These are phyloP conservation scores for Rhodosorus marinus DNA, from an alignment of 23 red algal genomes.

Conservation along the genomic window DNA sequence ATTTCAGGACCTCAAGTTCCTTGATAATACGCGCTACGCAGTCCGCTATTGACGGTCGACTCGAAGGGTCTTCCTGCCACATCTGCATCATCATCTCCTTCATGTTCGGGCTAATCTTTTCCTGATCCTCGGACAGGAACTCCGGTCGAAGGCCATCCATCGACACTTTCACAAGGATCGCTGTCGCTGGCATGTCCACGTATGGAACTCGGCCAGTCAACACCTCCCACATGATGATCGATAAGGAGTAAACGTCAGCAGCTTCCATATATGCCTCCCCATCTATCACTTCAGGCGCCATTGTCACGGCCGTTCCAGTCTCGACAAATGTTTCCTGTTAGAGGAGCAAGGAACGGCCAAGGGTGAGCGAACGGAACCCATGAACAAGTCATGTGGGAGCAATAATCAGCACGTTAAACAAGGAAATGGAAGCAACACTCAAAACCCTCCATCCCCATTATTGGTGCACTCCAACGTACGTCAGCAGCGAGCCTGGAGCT, in stretches of 20 bases:
- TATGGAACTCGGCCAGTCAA: neutral
- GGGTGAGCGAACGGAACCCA: neutral
- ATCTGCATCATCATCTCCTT: neutral
- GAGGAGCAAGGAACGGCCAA: neutral
- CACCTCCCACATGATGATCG: conserved; percentile 66
- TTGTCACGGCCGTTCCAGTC: conserved; percentile 37
- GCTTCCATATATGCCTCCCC: conserved; percentile 25
- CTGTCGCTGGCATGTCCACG: neutral
- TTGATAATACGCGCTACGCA: too few species aligned
- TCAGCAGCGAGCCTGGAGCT: neutral
- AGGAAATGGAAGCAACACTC: too few species aligned
- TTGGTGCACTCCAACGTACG: too few species aligned
- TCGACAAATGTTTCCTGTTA: conserved; percentile 4
- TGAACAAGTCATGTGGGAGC: neutral
- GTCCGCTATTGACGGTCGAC: neutral
- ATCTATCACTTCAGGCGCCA: conserved; percentile 86
- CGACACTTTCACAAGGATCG: neutral
- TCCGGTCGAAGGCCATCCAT: neutral
- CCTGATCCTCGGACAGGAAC: neutral
- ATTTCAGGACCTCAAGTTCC: too few species aligned
- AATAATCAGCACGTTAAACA: neutral
- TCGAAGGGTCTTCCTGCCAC: conserved; percentile 1
- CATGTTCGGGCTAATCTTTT: neutral
- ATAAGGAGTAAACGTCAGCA: conserved; percentile 70
- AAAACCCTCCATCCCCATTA: too few species aligned